Percentiles rank a stretch among this genome's conserved stretches.
phyloP scores from a whole-genome alignment of 805 yeast genomes.

The Cyberlindnera mycetangii region DNA sequence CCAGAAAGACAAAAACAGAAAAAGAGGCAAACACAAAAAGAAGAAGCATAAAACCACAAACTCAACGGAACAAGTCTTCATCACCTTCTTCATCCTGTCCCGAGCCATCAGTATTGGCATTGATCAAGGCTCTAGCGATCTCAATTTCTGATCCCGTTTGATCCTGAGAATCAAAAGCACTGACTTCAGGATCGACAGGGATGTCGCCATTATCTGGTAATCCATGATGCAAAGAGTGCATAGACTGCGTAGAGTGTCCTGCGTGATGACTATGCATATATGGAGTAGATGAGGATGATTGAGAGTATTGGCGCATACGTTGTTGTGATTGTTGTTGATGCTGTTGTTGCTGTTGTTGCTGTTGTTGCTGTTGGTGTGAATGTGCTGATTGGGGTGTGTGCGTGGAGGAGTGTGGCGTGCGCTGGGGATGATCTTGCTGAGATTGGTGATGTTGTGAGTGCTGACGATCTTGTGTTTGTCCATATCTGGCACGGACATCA shows the following conservation, averaged over 20 bases:
- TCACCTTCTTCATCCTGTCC: constrained; percentile 16
- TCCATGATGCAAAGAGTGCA: constrained; percentile 3
- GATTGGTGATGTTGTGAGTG: constrained; percentile 3
- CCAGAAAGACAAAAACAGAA: not conserved
- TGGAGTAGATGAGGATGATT: constrained; percentile 3
- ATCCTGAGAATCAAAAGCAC: constrained; percentile 40
- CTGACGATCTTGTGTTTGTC: not conserved
- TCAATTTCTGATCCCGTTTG: constrained; percentile 54
- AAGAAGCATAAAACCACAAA: not conserved
- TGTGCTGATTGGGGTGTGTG: constrained; percentile 12
- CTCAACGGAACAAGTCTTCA: constrained; percentile 17
- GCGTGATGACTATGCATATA: constrained; percentile 1
- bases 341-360: constrained; percentile 5
- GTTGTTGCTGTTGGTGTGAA: constrained; percentile 5
- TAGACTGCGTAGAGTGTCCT: not conserved
- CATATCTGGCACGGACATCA: constrained; percentile 2
- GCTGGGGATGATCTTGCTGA: constrained; percentile 6
- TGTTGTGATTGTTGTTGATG: constrained; percentile 4
- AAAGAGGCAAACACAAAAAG: not conserved
- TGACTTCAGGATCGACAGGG: constrained; percentile 60
- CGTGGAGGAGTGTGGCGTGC: constrained; percentile 5
- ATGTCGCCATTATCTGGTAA: constrained; percentile 32
- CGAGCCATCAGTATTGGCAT: constrained; percentile 37
- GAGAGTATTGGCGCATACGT: constrained; percentile 1
- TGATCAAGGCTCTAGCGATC: constrained; percentile 63